Conservation (phyloP, 164 flowering plant species). For the Vitis rupestris region DNA sequence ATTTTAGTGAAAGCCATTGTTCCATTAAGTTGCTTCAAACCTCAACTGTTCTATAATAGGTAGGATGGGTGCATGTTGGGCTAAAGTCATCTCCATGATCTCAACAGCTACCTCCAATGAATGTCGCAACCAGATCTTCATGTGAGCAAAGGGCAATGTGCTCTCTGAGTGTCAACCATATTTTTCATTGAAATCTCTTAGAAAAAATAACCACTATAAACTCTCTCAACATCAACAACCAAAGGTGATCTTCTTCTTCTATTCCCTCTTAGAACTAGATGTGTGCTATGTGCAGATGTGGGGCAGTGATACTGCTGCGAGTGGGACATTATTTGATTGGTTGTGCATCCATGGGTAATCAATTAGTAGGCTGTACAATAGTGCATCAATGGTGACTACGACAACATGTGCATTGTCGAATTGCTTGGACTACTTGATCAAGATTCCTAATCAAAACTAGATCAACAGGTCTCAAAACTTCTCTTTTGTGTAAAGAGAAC, state of each 20-base stretch:
- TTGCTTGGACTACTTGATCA: too few species aligned
- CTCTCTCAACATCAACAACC: background rate
- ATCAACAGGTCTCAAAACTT: too few species aligned
- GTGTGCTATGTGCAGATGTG: background rate
- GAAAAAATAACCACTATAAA: too few species aligned
- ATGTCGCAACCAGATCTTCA: too few species aligned
- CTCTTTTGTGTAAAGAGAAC: too few species aligned
- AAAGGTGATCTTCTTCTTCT: background rate
- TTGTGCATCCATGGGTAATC: background rate
- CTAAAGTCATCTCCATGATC: background rate
- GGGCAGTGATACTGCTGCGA: background rate
- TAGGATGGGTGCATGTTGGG: background rate
- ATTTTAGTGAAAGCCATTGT: too few species aligned
- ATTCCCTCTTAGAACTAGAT: background rate
- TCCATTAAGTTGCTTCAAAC: background rate
- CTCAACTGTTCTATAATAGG: background rate
- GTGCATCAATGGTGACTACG: background rate
- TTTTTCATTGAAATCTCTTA: too few species aligned
- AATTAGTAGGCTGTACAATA: background rate
- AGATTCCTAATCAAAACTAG: too few species aligned
- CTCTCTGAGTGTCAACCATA: too few species aligned
- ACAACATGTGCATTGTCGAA: conserved; percentile 6
- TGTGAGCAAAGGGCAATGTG: too few species aligned
- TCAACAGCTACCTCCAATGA: too few species aligned
- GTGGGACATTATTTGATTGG: background rate